Evolutionary conservation across 1,284 basidiomycete species (phyloP).

Genomic region (Boletus sp.): DNA sequence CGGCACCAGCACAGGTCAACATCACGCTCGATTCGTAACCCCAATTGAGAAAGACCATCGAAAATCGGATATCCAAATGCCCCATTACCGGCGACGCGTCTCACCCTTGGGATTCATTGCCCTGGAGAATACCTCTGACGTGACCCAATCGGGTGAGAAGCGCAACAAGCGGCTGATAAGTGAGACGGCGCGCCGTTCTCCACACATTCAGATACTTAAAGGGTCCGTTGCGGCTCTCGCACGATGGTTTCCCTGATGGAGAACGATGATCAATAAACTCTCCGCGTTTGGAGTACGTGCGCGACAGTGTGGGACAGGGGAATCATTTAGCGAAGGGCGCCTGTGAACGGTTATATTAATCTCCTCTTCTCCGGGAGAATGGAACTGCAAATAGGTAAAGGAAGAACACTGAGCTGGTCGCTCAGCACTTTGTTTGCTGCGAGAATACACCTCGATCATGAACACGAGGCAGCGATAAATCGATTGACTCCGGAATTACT

Average conservation of each 20-base stretch:
- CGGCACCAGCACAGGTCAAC: background rate
- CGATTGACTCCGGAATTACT: slow-evolving; percentile 7
- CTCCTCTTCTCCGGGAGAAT: slow-evolving; percentile 11
- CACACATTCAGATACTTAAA: slow-evolving; percentile 4
- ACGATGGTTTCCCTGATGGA: slow-evolving; percentile 8
- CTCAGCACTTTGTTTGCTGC: slow-evolving; percentile 2
- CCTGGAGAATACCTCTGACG: background rate
- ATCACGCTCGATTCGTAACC: background rate
- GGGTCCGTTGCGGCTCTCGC: slow-evolving; percentile 1
- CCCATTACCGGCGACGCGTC: background rate
- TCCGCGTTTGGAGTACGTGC: slow-evolving; percentile 12
- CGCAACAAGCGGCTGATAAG: background rate
- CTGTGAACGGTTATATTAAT: slow-evolving; percentile 19
- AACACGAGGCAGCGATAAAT: slow-evolving; percentile 18
- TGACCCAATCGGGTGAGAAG: slow-evolving; percentile 1
- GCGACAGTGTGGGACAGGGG: slow-evolving; percentile 14
- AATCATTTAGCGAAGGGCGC: slow-evolving; percentile 21
- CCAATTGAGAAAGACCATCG: background rate
- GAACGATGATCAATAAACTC: slow-evolving; percentile 5
- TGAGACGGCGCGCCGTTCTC: background rate
- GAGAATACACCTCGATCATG: slow-evolving; percentile 11
- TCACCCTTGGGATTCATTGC: background rate
- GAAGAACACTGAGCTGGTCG: background rate
- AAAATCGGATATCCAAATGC: background rate
- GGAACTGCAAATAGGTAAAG: slow-evolving; percentile 5